These are phyloP conservation scores for Nyssa sinensis DNA, from an alignment of 148 eudicot genomes.

Conservation along the genomic window DNA sequence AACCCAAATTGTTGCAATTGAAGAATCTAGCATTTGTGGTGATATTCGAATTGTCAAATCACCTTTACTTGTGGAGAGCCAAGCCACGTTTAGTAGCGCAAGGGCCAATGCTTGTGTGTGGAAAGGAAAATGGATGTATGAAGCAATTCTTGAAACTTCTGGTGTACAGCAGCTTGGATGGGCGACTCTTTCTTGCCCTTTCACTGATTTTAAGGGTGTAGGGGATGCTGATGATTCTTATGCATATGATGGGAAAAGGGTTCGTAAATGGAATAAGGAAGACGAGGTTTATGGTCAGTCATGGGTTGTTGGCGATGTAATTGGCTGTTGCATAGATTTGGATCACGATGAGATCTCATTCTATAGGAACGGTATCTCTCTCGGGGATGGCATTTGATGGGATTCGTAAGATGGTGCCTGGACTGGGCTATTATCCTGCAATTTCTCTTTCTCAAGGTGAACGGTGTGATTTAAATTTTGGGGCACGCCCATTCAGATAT, in stretches of 20 bases:
- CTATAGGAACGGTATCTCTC: constrained; percentile 76
- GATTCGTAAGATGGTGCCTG: constrained; percentile 75
- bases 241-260: constrained; percentile 94
- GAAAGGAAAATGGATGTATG: constrained; percentile 99
- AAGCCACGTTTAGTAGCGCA: constrained; percentile 82
- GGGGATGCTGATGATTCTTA: constrained; percentile 98
- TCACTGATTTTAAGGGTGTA: constrained; percentile 86
- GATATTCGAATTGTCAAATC: constrained; percentile 56
- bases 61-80: constrained; percentile 68
- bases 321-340: constrained; percentile 92
- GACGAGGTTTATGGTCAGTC: constrained; percentile 79
- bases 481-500: constrained; percentile 74
- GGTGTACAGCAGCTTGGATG: constrained; percentile 96
- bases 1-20: constrained; percentile 47
- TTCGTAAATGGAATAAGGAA: constrained; percentile 76
- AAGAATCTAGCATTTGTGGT: constrained; percentile 78
- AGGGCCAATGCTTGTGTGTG: constrained; percentile 93
- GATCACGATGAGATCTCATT: constrained; percentile 62
- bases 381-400: constrained; percentile 87
- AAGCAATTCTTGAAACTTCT: constrained; percentile 81
- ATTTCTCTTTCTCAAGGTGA: constrained; percentile 93
- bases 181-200: constrained; percentile 87
- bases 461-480: constrained; percentile 87
- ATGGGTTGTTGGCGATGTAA: constrained; percentile 95
- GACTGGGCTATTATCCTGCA: constrained; percentile 85